phyloP scores from a whole-genome alignment of 129 eudicot genomes.

The Ambrosia artemisiifolia region DNA sequence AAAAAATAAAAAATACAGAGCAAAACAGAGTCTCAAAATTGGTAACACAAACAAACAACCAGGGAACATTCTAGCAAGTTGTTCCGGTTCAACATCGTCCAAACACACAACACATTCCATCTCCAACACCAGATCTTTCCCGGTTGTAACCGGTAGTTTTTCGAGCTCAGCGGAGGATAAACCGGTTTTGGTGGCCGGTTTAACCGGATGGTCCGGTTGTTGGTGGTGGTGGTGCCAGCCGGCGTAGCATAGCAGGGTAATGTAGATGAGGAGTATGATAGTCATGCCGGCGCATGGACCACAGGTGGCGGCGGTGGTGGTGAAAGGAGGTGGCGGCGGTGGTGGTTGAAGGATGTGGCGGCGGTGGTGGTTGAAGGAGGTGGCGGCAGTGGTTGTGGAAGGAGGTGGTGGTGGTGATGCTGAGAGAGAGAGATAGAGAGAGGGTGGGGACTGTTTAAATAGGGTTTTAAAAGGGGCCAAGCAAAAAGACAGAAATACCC shows the following conservation, averaged over 20 bases:
- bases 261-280: constrained; percentile 60
- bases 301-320: too few species aligned
- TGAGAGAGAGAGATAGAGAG: too few species aligned
- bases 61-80: constrained; percentile 72
- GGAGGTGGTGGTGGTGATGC: too few species aligned
- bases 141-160: constrained; percentile 55
- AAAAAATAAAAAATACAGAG: background rate
- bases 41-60: constrained; percentile 34
- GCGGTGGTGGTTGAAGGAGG: too few species aligned
- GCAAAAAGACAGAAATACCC: too few species aligned
- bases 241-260: constrained; percentile 60
- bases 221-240: constrained; percentile 12
- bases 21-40: constrained; percentile 1
- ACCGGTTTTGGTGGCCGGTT: constrained; percentile 42
- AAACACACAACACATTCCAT: constrained; percentile 80
- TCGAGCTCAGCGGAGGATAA: constrained; percentile 62
- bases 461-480: too few species aligned
- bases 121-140: constrained; percentile 63
- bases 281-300: constrained; percentile 94
- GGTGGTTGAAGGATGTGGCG: too few species aligned
- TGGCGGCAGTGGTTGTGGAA: too few species aligned
- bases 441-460: too few species aligned
- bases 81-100: constrained; percentile 63
- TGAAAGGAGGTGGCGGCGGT: too few species aligned
- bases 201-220: constrained; percentile 27